These are phyloP conservation scores for Polyporus tsugae DNA, from an alignment of 1,284 basidiomycete species.

Conservation along the genomic window DNA sequence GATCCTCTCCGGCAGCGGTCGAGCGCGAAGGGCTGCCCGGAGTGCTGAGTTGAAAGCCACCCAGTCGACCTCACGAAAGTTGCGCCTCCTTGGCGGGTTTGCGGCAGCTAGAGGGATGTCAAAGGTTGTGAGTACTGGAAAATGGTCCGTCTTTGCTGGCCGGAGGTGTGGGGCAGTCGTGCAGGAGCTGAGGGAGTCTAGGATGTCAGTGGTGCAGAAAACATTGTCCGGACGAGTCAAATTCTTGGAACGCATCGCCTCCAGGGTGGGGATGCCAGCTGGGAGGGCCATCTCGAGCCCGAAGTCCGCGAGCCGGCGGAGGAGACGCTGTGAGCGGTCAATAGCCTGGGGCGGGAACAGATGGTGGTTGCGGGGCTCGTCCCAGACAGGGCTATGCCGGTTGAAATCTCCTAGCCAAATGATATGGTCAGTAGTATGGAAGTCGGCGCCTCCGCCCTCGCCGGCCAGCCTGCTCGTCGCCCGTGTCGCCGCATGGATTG, in stretches of 20 bases:
- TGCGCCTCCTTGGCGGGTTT: neutral
- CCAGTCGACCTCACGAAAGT: conserved; percentile 41
- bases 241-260: conserved; percentile 37
- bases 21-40: too few species aligned
- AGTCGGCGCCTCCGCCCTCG: too few species aligned
- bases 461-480: too few species aligned
- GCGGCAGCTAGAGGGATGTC: conserved; percentile 17
- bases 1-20: too few species aligned
- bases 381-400: conserved; percentile 57
- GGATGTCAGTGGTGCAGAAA: conserved; percentile 34
- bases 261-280: conserved; percentile 40
- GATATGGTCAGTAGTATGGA: conserved; percentile 21
- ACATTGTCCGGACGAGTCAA: conserved; percentile 47
- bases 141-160: conserved; percentile 40
- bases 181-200: conserved; percentile 35
- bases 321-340: conserved; percentile 32
- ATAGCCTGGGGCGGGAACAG: conserved; percentile 43
- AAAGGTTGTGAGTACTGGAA: conserved; percentile 34
- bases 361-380: conserved; percentile 46
- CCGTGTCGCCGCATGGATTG: conserved; percentile 28
- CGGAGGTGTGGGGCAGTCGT: conserved; percentile 16
- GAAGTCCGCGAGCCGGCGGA: conserved; percentile 31
- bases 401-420: conserved; percentile 59
- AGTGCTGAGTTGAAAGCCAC: conserved; percentile 28
- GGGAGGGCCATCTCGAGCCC: conserved; percentile 42